phyloP scores from a whole-genome alignment of 2,329 filamentous ascomycete genomes.

The Penicillium sp. region DNA sequence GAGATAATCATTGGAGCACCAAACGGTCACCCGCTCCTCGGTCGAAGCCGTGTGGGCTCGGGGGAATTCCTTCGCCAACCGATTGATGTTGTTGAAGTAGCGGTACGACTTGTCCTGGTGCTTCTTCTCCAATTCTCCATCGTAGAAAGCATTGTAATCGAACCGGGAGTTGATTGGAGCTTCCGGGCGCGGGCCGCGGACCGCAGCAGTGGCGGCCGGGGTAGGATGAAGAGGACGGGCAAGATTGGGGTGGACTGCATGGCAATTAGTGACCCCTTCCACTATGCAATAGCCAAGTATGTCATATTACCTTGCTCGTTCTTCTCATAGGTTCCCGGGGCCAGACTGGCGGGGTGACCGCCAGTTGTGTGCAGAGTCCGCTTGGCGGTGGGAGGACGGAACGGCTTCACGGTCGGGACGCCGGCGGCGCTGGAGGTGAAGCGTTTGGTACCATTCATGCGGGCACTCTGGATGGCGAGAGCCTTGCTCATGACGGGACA shows the following conservation, averaged over 20 bases:
- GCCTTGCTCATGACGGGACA: conserved; percentile 99
- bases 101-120: conserved; percentile 99
- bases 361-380: conserved; percentile 79
- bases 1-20: conserved; percentile 99
- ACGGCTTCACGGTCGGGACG: conserved; percentile 39
- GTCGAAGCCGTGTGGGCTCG: conserved; percentile 83
- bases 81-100: conserved; percentile 99
- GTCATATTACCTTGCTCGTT: conserved; percentile 50
- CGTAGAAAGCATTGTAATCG: conserved; percentile 88
- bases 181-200: conserved; percentile 47
- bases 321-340: conserved; percentile 52
- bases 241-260: conserved; percentile 27
- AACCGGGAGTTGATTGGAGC: conserved; percentile 62
- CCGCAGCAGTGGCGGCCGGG: conserved; percentile 26
- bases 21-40: conserved; percentile 88
- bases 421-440: conserved; percentile 39
- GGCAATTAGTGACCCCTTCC: conserved; percentile 18
- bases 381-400: conserved; percentile 56
- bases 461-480: conserved; percentile 71
- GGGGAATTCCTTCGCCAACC: conserved; percentile 91
- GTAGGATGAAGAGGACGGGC: conserved; percentile 25
- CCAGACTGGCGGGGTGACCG: conserved; percentile 74
- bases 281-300: neutral
- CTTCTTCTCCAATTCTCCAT: conserved; percentile 89
- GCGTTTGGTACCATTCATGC: conserved; percentile 39